Conservation (phyloP, 257 asterid genomes). For the Solanum okadae region DNA sequence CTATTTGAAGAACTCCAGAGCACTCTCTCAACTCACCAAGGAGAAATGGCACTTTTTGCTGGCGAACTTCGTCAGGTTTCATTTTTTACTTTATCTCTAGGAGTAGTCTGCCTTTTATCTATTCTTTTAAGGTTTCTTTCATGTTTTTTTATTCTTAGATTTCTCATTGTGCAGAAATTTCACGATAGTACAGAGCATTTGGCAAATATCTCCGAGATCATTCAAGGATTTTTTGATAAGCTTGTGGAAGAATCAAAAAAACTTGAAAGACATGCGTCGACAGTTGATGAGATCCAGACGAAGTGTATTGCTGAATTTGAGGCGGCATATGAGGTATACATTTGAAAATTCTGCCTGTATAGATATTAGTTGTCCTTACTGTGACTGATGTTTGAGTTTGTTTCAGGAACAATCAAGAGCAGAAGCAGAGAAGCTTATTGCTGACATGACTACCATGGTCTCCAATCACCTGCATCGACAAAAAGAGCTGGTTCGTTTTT, state of each 20-base stretch:
- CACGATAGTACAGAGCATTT: conserved; percentile 27
- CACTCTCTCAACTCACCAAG: conserved; percentile 46
- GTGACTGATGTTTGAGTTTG: conserved; percentile 7
- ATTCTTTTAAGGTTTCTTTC: neutral
- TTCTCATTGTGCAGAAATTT: conserved; percentile 30
- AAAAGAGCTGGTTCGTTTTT: conserved; percentile 52
- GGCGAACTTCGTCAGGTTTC: conserved; percentile 81
- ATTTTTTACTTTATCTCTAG: neutral
- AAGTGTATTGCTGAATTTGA: conserved; percentile 54
- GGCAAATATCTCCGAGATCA: conserved; percentile 27
- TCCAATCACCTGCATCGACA: conserved; percentile 63
- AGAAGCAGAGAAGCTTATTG: conserved; percentile 65
- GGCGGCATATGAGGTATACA: conserved; percentile 59
- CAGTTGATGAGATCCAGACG: conserved; percentile 34
- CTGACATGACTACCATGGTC: conserved; percentile 64
- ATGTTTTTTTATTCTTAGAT: neutral
- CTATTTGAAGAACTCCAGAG: conserved; percentile 57
- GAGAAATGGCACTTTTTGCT: conserved; percentile 59
- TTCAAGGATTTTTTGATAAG: conserved; percentile 26
- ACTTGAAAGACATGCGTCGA: conserved; percentile 27
- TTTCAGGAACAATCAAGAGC: conserved; percentile 60
- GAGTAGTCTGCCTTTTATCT: neutral
- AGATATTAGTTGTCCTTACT: neutral
- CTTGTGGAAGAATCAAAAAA: conserved; percentile 34
- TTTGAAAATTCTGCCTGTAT: neutral